A percentile compares a stretch with the other conserved stretches of the same genome.
These are phyloP conservation scores for Cichorium intybus DNA, from an alignment of 140 eudicot species.

Conservation along the genomic window DNA sequence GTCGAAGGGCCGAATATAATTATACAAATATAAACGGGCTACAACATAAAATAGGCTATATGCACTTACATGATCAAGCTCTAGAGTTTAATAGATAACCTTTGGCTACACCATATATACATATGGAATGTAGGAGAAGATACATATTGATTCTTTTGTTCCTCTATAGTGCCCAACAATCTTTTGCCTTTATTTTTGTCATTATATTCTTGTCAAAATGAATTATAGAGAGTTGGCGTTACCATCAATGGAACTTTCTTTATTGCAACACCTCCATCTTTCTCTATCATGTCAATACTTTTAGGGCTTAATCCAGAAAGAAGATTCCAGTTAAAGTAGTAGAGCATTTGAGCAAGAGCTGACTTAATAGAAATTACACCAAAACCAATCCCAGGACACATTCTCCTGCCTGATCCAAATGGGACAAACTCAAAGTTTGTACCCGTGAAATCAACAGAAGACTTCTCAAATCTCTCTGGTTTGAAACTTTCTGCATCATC, in stretches of 20 bases:
- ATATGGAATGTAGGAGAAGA: too few relatives aligned
- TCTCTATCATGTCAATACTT: neutral
- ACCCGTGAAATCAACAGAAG: neutral
- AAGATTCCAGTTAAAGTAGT: neutral
- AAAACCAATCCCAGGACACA: neutral
- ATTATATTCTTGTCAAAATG: neutral
- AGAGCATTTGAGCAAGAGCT: neutral
- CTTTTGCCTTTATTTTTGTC: too few relatives aligned
- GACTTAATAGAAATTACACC: neutral
- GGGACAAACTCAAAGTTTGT: neutral
- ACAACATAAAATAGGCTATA: too few relatives aligned
- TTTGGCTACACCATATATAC: neutral
- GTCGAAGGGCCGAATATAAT: too few relatives aligned
- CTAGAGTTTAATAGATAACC: neutral
- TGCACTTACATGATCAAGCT: too few relatives aligned
- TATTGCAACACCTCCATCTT: neutral
- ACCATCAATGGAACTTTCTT: neutral
- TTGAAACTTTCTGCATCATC: neutral
- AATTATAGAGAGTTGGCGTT: neutral
- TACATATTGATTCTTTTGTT: neutral
- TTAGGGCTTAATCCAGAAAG: neutral
- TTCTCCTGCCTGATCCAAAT: neutral
- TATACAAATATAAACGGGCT: too few relatives aligned
- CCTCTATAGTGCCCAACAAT: too few relatives aligned
- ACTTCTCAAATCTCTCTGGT: neutral